These are phyloP conservation scores for Agapanthus africanus DNA, from an alignment of 106 monocot genomes.

Conservation along the genomic window DNA sequence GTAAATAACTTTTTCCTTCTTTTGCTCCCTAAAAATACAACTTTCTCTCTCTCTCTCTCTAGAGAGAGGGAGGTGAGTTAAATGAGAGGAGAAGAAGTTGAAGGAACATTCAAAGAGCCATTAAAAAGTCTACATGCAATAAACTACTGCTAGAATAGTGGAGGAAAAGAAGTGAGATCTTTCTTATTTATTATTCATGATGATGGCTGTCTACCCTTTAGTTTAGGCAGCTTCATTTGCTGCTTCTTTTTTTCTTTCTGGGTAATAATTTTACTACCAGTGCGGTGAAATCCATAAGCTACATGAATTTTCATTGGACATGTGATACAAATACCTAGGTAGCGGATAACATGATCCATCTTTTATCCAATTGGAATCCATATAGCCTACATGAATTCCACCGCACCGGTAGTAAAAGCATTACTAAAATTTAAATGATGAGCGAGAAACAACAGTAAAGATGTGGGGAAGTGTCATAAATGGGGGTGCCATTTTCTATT, in stretches of 20 bases:
- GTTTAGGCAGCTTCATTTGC: background rate
- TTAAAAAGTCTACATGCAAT: conserved; percentile 10
- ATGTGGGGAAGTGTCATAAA: conserved; percentile 9
- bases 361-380: too few relatives aligned
- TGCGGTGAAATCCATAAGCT: too few relatives aligned
- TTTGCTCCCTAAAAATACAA: too few relatives aligned
- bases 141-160: background rate
- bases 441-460: conserved; percentile 8
- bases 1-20: too few relatives aligned
- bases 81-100: background rate
- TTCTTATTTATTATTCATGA: background rate
- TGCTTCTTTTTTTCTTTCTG: background rate
- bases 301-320: too few relatives aligned
- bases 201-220: conserved; percentile 8
- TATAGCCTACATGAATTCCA: too few relatives aligned
- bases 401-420: too few relatives aligned
- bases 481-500: conserved; percentile 2
- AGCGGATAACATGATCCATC: too few relatives aligned
- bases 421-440: too few relatives aligned
- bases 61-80: background rate
- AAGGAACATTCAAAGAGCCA: conserved; percentile 12
- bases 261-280: too few relatives aligned
- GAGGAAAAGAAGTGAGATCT: background rate
- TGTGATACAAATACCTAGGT: too few relatives aligned
- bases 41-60: too few relatives aligned